Conservation (phyloP, 176 grass and related monocot species). For the Lolium multiflorum region DNA sequence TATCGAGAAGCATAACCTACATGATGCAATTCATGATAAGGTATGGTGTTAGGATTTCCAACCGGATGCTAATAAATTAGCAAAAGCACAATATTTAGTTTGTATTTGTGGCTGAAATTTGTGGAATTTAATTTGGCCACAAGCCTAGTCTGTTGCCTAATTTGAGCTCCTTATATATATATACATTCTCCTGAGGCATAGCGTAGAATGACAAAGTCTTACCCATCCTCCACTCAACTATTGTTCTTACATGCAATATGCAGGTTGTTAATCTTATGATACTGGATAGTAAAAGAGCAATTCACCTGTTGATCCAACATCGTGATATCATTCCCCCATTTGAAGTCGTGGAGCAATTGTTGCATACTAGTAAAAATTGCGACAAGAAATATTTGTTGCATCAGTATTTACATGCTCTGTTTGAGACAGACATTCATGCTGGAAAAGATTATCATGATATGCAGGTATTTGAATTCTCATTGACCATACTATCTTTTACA, state of each 20-base stretch:
- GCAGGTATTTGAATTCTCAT: slow-evolving; percentile 64
- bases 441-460: slow-evolving; percentile 96
- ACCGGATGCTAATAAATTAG: neutral
- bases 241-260: neutral
- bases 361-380: slow-evolving; percentile 64
- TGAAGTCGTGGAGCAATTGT: slow-evolving; percentile 81
- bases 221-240: slow-evolving; percentile 17
- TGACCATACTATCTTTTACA: neutral
- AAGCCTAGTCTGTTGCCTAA: slow-evolving; percentile 11
- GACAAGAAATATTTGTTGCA: slow-evolving; percentile 82
- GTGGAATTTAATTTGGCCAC: neutral
- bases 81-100: neutral
- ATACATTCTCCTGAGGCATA: slow-evolving; percentile 10
- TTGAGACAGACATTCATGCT: slow-evolving; percentile 84
- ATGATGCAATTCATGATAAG: slow-evolving; percentile 83
- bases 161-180: neutral
- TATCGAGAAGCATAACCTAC: slow-evolving; percentile 83
- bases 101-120: slow-evolving; percentile 16
- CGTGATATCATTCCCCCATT: slow-evolving; percentile 82
- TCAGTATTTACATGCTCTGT: slow-evolving; percentile 92
- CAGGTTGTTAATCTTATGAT: slow-evolving; percentile 94
- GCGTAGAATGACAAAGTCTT: neutral
- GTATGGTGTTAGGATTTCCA: slow-evolving; percentile 47
- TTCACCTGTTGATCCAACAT: slow-evolving; percentile 83
- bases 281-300: slow-evolving; percentile 78